A percentile compares a stretch with the other conserved stretches of the same genome.
phyloP scores from a whole-genome alignment of 2,329 filamentous ascomycete genomes.

The Aquanectria penicillioides region DNA sequence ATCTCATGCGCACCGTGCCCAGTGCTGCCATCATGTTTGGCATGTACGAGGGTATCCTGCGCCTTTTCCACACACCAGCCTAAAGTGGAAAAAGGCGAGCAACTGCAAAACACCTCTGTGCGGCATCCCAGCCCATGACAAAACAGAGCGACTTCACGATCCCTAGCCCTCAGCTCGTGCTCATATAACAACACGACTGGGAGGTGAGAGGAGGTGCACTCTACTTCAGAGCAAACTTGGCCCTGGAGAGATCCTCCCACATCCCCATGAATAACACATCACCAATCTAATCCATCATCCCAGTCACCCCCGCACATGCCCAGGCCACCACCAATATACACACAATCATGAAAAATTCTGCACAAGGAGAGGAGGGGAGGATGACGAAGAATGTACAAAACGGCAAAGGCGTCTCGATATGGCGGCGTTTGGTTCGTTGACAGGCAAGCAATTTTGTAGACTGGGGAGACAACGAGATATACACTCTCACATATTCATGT shows the following conservation, averaged over 20 bases:
- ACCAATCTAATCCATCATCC: too few relatives aligned
- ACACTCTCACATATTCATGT: constrained; percentile 15
- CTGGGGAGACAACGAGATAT: constrained; percentile 1
- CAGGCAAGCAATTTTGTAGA: constrained; percentile 13
- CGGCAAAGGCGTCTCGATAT: background rate
- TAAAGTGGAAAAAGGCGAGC: constrained; percentile 27
- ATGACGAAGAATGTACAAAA: background rate
- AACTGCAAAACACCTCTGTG: background rate
- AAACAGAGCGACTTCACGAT: background rate
- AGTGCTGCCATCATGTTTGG: constrained; percentile 97
- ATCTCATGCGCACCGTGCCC: constrained; percentile 89
- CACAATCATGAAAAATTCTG: background rate
- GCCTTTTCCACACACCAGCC: constrained; percentile 54
- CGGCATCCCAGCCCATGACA: background rate
- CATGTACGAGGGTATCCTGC: constrained; percentile 75
- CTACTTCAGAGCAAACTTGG: too few relatives aligned
- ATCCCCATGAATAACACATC: too few relatives aligned
- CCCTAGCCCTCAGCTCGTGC: too few relatives aligned
- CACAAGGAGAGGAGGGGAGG: background rate
- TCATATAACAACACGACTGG: too few relatives aligned
- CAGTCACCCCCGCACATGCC: background rate
- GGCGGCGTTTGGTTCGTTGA: constrained; percentile 13
- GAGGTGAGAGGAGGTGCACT: too few relatives aligned
- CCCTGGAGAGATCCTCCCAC: too few relatives aligned
- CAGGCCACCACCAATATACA: background rate